These are phyloP conservation scores for Cryptosporidium baileyi DNA, from an alignment of 169 alveolate genomes.

Conservation along the genomic window DNA sequence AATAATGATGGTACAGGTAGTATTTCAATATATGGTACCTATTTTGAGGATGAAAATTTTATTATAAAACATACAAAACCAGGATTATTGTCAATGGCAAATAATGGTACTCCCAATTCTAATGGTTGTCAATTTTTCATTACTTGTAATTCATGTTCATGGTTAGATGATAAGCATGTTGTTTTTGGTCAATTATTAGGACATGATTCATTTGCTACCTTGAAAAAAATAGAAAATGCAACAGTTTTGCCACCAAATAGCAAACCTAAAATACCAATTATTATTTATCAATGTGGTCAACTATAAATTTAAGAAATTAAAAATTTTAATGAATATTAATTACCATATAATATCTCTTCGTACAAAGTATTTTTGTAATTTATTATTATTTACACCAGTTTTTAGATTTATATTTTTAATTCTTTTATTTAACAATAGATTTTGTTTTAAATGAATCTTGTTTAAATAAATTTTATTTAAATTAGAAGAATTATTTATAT, in stretches of 20 bases:
- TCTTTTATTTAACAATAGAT: slow-evolving; percentile 2
- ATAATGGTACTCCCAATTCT: slow-evolving; percentile 90
- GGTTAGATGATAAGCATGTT: slow-evolving; percentile 96
- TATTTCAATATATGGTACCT: slow-evolving; percentile 90
- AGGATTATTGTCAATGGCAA: slow-evolving; percentile 89
- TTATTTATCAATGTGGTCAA: slow-evolving; percentile 64
- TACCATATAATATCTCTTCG: slow-evolving; percentile 59
- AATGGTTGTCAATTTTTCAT: slow-evolving; percentile 96
- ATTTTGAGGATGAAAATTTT: slow-evolving; percentile 93
- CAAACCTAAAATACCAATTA: slow-evolving; percentile 76
- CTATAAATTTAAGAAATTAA: background rate
- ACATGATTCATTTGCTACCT: slow-evolving; percentile 79
- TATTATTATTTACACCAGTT: slow-evolving; percentile 51
- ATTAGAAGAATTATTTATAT: background rate
- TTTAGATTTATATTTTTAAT: slow-evolving; percentile 7
- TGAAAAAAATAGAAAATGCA: slow-evolving; percentile 84
- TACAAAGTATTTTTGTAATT: slow-evolving; percentile 42
- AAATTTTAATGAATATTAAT: background rate
- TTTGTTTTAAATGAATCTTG: slow-evolving; percentile 9
- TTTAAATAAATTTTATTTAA: background rate
- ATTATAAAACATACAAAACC: slow-evolving; percentile 86
- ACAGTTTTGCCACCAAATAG: slow-evolving; percentile 81
- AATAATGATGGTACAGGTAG: slow-evolving; percentile 96
- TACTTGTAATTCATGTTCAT: slow-evolving; percentile 91
- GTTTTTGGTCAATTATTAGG: slow-evolving; percentile 91